A percentile compares a stretch with the other conserved stretches of the same genome.
phyloP scores from a whole-genome alignment of 1,284 basidiomycete genomes.

The Exsudoporus floridanus region DNA sequence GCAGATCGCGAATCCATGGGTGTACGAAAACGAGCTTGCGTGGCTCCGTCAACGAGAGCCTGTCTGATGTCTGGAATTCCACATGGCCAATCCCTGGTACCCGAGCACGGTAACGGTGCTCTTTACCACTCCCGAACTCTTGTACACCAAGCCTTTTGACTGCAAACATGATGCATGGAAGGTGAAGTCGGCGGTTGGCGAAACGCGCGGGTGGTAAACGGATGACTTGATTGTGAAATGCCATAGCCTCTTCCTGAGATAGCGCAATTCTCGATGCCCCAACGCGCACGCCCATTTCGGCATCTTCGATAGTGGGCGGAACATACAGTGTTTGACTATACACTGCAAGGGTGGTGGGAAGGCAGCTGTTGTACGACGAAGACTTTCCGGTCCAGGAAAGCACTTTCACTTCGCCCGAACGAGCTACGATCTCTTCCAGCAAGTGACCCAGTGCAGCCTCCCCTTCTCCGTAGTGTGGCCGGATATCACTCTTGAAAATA shows the following conservation, averaged over 20 bases:
- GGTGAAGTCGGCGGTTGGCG: constrained; percentile 6
- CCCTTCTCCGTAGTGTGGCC: constrained; percentile 9
- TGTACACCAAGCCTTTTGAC: background rate
- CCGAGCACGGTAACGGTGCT: background rate
- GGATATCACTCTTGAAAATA: constrained; percentile 11
- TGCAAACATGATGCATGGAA: constrained; percentile 2
- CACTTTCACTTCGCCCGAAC: constrained; percentile 11
- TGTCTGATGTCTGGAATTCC: background rate
- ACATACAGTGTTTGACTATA: no score
- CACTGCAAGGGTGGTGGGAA: no score
- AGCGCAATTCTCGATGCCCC: no score
- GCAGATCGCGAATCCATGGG: background rate
- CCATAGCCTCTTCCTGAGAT: no score
- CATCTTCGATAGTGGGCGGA: no score
- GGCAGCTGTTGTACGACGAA: no score
- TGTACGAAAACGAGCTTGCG: background rate
- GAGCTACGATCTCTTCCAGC: constrained; percentile 11
- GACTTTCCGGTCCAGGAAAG: constrained; percentile 4
- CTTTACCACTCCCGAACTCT: background rate
- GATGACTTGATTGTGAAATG: no score
- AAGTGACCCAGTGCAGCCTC: constrained; percentile 5
- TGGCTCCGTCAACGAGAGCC: background rate
- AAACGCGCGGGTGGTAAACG: no score
- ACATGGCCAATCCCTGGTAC: background rate
- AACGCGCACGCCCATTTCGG: no score